phyloP scores from a whole-genome alignment of 257 asterid species.

The Petunia secreta region DNA sequence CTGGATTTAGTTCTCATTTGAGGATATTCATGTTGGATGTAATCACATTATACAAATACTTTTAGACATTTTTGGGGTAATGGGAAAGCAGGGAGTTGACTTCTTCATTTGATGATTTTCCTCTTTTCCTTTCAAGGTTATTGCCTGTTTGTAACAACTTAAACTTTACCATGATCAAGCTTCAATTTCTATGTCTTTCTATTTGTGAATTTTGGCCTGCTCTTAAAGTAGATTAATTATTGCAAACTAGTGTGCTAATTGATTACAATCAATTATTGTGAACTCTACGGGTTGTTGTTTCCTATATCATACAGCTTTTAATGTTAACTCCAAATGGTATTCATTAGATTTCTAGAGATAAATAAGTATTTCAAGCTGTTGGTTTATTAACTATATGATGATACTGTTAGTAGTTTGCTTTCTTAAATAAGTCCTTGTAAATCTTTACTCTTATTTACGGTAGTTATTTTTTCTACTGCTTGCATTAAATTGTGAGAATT shows the following conservation, averaged over 20 bases:
- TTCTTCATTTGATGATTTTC: constrained; percentile 25
- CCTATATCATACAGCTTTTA: not conserved
- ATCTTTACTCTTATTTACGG: too few species aligned
- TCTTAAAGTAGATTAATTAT: not conserved
- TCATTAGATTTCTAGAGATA: not conserved
- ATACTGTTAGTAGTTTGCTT: not conserved
- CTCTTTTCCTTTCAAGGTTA: not conserved
- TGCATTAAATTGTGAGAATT: too few species aligned
- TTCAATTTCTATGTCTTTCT: not conserved
- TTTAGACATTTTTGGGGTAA: not conserved
- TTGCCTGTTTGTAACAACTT: not conserved
- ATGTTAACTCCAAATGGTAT: not conserved
- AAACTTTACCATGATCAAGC: not conserved
- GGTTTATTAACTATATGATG: constrained; percentile 8
- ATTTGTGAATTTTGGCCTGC: not conserved
- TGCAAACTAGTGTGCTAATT: not conserved
- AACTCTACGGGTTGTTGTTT: not conserved
- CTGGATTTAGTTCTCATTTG: not conserved
- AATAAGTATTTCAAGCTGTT: constrained; percentile 8
- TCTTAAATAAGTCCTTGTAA: too few species aligned
- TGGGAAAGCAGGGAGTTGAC: not conserved
- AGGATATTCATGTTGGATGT: not conserved
- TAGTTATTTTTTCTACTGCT: too few species aligned
- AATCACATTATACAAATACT: too few species aligned
- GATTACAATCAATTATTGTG: not conserved